Conservation (phyloP, 108 stramenopile species). For the Pseudonitzschia multiseries region DNA sequence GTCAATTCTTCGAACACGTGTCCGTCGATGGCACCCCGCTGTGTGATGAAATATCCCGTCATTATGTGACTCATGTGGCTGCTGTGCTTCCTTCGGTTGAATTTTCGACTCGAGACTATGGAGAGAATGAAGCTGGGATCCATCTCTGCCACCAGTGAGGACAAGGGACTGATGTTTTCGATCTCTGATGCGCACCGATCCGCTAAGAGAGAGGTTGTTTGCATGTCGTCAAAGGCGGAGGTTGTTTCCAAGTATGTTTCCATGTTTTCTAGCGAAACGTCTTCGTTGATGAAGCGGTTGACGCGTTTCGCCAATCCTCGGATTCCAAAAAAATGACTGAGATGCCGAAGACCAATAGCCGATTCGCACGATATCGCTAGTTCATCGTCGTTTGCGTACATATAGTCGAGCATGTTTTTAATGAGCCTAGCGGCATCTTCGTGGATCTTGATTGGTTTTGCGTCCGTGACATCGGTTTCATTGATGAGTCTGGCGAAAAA, state of each 20-base stretch:
- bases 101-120: conserved; percentile 24
- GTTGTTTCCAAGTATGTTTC: conserved; percentile 28
- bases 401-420: conserved; percentile 39
- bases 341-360: conserved; percentile 35
- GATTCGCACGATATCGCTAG: conserved; percentile 24
- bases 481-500: conserved; percentile 40
- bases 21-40: conserved; percentile 24
- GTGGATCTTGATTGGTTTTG: conserved; percentile 19
- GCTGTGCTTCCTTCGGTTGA: conserved; percentile 20
- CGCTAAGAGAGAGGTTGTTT: conserved; percentile 27
- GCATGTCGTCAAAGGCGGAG: conserved; percentile 26
- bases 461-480: conserved; percentile 11
- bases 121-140: conserved; percentile 44
- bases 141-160: conserved; percentile 31
- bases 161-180: conserved; percentile 24
- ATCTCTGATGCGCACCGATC: conserved; percentile 26
- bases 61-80: conserved; percentile 32
- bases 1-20: conserved; percentile 36
- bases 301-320: conserved; percentile 24
- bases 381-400: conserved; percentile 28
- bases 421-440: conserved; percentile 37
- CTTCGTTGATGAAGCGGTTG: conserved; percentile 29
- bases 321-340: conserved; percentile 44
- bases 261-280: conserved; percentile 39
- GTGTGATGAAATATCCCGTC: conserved; percentile 29